These are phyloP conservation scores for Amanita inopinata DNA, from an alignment of 768 basidiomycete species.

Conservation along the genomic window DNA sequence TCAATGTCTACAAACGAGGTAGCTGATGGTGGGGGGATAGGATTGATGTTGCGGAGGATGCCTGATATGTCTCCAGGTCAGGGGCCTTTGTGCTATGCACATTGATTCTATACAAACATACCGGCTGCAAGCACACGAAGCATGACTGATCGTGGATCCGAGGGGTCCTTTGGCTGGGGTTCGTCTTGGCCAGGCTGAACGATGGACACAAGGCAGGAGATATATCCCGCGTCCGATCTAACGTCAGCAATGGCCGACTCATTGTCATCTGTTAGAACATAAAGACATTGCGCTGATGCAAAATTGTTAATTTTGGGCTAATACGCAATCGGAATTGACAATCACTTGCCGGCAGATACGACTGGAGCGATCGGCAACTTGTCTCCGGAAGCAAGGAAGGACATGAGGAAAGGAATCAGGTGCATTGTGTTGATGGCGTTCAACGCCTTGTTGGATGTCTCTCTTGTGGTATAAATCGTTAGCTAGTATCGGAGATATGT, in stretches of 20 bases:
- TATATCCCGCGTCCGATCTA: conserved; percentile 47
- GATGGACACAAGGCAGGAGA: conserved; percentile 57
- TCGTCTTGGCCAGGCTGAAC: conserved; percentile 27
- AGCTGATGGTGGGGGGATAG: conserved; percentile 59
- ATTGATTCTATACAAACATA: conserved; percentile 19
- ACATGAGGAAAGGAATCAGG: conserved; percentile 78
- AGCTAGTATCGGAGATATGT: not conserved
- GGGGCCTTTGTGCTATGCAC: not conserved
- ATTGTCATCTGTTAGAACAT: conserved; percentile 91
- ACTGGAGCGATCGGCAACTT: conserved; percentile 64
- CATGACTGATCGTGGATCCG: conserved; percentile 39
- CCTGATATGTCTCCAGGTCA: conserved; percentile 29
- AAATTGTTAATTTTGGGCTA: conserved; percentile 5
- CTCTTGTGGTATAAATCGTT: conserved; percentile 38
- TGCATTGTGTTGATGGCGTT: conserved; percentile 75
- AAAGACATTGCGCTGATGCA: conserved; percentile 74
- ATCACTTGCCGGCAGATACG: conserved; percentile 62
- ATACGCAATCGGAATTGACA: not conserved
- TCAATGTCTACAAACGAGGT: conserved; percentile 59
- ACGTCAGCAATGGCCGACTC: conserved; percentile 60
- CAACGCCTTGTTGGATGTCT: conserved; percentile 89
- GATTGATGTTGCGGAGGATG: conserved; percentile 67
- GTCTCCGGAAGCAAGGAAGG: conserved; percentile 70
- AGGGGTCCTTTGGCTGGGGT: conserved; percentile 30
- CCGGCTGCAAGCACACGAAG: conserved; percentile 67